Conservation (phyloP, 176 grass and related monocot species). For the Oryza longistaminata region DNA sequence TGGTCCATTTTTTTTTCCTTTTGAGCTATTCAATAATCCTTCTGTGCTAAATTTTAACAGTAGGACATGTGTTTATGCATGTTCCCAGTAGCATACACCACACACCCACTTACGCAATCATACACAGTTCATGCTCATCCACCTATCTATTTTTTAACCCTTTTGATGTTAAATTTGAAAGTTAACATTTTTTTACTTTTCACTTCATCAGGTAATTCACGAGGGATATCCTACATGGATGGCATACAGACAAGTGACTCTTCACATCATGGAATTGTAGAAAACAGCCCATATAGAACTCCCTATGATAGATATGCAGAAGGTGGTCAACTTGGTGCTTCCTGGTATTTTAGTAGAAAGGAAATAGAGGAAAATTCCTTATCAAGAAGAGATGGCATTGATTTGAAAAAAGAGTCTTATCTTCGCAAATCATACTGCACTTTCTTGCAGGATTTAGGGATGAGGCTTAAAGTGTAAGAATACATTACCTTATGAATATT, state of each 20-base stretch:
- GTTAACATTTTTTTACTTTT: conserved; percentile 18
- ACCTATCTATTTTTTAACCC: not conserved
- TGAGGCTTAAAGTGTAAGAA: conserved; percentile 97
- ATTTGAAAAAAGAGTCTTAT: conserved; percentile 84
- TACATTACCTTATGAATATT: not conserved
- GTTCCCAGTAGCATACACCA: not conserved
- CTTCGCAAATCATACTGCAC: conserved; percentile 94
- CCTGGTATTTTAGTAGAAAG: conserved; percentile 94
- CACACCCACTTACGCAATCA: not conserved
- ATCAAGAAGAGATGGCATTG: conserved; percentile 74
- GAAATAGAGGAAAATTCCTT: conserved; percentile 89
- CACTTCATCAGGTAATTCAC: conserved; percentile 27
- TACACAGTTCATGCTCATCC: not conserved
- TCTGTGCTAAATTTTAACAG: not conserved
- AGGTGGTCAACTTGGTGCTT: conserved; percentile 52
- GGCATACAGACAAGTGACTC: conserved; percentile 51
- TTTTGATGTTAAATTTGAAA: conserved; percentile 25
- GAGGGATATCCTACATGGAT: conserved; percentile 37
- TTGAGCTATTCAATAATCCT: not conserved
- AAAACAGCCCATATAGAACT: conserved; percentile 65
- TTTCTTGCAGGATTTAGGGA: conserved; percentile 93
- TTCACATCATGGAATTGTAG: conserved; percentile 56
- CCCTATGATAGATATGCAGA: conserved; percentile 46
- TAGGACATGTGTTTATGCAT: not conserved
- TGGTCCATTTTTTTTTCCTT: not conserved